Evolutionary conservation across 139 green algal genomes (phyloP), one percentile per base, ranked within the genome.

Genomic region (Picocystis salinarum): DNA sequence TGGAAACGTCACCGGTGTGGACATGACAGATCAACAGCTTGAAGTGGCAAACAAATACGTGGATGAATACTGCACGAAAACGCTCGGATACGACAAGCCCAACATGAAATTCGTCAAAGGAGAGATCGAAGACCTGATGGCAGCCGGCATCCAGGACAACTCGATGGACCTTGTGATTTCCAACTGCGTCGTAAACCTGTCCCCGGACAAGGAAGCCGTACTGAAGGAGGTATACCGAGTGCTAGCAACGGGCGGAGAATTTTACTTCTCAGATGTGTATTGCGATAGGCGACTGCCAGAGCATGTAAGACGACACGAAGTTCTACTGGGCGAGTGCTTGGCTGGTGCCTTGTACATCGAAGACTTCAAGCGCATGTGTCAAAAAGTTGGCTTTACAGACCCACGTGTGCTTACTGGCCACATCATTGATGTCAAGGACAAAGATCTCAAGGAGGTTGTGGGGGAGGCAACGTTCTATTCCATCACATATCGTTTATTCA

Each of bases 241-340:
- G 42, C 71, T 98, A 34, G 81, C 80, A 3, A 53, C 59, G 0
- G 88, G 88, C 12, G 88, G 88, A 18, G 88, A 98, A 58, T 75
- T 98, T 56, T 85, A 85, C 56, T 95, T 98, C 64, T 82, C 62
- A 19, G 88, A 98, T 56, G 80, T 98, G 2, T 97, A 93, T 59
- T 76, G 62, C 41, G 75, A 92, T 53, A 44, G 85, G 1, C 52
- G 78, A 4, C 56, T 92, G 34, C 76, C 80, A 2, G 33, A 56
- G 12, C 46, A 61, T 15, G 58, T 68, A 1, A 48, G 48, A 28
- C 56, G 64, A 23, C 30, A 60, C 23, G 25, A 84, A 64, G 63
- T 88, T 23, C 48, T 91, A 10, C 66, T 79, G 40, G 83, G 83
- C 1, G 87, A 98, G 63, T 94, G 88, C 67, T 63, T 98, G 6